A percentile compares a stretch with the other conserved stretches of the same genome.
phyloP scores from a whole-genome alignment of 176 grass and related monocot species.

The Phoenix dactylifera region DNA sequence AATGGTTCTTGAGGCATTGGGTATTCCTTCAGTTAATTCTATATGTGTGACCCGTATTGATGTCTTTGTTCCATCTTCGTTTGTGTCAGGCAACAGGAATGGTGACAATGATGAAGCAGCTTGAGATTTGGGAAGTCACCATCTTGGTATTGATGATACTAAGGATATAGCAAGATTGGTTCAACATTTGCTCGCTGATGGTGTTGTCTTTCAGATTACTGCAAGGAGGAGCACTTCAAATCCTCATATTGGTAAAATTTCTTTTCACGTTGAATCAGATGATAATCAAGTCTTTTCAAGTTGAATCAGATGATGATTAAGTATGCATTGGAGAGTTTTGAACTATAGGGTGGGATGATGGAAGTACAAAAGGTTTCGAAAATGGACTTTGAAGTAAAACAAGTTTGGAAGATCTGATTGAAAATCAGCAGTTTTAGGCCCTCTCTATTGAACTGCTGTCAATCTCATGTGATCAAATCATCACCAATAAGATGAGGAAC shows the following conservation, averaged over 20 bases:
- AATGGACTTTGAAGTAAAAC: too few relatives aligned
- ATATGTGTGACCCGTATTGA: background rate
- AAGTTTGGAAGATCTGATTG: too few relatives aligned
- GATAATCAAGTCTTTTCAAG: slow-evolving; percentile 35
- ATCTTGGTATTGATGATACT: slow-evolving; percentile 83
- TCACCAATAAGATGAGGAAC: too few relatives aligned
- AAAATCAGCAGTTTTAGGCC: too few relatives aligned
- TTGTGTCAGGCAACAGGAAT: slow-evolving; percentile 74
- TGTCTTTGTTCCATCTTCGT: background rate
- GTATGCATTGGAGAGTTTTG: background rate
- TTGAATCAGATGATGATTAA: slow-evolving; percentile 32
- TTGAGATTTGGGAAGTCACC: slow-evolving; percentile 72
- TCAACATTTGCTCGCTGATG: slow-evolving; percentile 70
- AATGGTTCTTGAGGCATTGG: background rate
- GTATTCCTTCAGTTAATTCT: too few relatives aligned
- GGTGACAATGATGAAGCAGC: slow-evolving; percentile 78
- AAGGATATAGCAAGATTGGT: slow-evolving; percentile 81
- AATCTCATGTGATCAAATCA: too few relatives aligned
- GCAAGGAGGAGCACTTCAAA: slow-evolving; percentile 43
- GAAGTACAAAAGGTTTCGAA: too few relatives aligned
- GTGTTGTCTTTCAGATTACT: slow-evolving; percentile 57
- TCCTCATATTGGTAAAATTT: slow-evolving; percentile 47
- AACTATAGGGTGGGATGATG: too few relatives aligned
- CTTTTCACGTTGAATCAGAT: slow-evolving; percentile 57
- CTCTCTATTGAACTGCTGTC: too few relatives aligned